Evolutionary conservation across 495 filamentous ascomycete species (phyloP), one percentile per base, ranked within the genome.

Genomic region (Neurospora sp.): DNA sequence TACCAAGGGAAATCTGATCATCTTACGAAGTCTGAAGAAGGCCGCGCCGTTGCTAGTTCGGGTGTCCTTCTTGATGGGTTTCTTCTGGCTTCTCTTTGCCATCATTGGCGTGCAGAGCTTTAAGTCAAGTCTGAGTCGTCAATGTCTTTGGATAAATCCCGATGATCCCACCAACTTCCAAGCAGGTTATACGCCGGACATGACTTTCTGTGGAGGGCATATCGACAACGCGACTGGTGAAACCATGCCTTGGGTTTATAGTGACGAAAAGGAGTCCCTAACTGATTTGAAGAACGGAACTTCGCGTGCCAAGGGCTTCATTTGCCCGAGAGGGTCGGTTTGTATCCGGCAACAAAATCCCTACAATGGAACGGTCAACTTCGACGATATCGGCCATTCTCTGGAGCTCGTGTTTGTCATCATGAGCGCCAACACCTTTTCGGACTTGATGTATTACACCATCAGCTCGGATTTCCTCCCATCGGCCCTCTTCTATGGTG

Each of bases 51-150:
- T 97, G 61, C 90, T 99, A n/a, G 90, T 96, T 44, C 92, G 97
- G 74, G 96, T 99, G 41, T 94, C 93, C 6, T 97, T 99, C 78
- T 85, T 99, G 18, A 96, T 99, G 79, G 90, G 93, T 37, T 99
- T 99, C 83, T 99, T 99, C 80, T 99, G 96, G 96, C 90, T 99
- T 59, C 84, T 99, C 9, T 99, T 99, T 82, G 96, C 95, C 39
- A 97, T 99, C 74, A 88, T 98, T 59, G 96, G 96, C 2, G 91
- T 98, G 18, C 96, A 99, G 81, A 96, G 92, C 81, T 99, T 99
- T 87, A 99, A 99, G 81, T 92, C 94, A 9, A 98, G 96, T 78
- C 84, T 98, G 39, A 88, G 90, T 76, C 91, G 96, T 40, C 92
- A 88, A 72, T 99, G 96, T 78, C 90, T 94, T 22, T 99, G 94